Percentiles rank a stretch among this genome's conserved stretches.
phyloP scores from a whole-genome alignment of 2,329 filamentous ascomycete genomes.

The Venturia nashicola region DNA sequence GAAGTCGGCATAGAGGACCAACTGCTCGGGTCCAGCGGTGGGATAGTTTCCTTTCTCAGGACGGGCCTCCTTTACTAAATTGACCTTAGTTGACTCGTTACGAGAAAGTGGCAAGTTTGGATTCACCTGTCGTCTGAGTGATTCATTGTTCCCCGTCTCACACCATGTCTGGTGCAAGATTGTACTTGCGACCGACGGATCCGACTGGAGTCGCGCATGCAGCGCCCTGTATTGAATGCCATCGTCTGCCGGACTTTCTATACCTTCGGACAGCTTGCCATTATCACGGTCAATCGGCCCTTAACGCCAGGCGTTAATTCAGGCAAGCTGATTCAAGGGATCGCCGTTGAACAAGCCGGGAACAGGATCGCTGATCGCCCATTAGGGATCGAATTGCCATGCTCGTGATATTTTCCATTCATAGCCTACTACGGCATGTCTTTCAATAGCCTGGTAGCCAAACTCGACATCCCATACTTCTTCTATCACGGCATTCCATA shows the following conservation, averaged over 20 bases:
- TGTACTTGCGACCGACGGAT: neutral
- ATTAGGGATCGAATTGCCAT: neutral
- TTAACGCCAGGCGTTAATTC: neutral
- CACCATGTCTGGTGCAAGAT: neutral
- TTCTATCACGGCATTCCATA: no score
- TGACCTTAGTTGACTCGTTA: neutral
- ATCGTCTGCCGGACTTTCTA: neutral
- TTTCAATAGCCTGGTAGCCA: no score
- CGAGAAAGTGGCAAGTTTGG: neutral
- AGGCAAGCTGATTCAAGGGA: neutral
- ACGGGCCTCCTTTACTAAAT: neutral
- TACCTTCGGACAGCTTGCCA: neutral
- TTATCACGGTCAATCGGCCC: neutral
- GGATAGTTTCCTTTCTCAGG: neutral
- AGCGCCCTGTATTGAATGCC: neutral
- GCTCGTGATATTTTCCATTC: neutral
- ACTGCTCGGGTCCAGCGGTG: neutral
- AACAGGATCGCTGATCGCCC: neutral
- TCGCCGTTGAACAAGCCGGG: neutral
- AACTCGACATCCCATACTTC: no score
- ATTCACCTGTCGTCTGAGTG: neutral
- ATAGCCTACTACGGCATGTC: no score
- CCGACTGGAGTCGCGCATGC: neutral
- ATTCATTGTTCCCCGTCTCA: neutral
- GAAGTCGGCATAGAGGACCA: neutral